Conservation (phyloP, 805 yeast genomes). For the Priceomyces melissophilus region DNA sequence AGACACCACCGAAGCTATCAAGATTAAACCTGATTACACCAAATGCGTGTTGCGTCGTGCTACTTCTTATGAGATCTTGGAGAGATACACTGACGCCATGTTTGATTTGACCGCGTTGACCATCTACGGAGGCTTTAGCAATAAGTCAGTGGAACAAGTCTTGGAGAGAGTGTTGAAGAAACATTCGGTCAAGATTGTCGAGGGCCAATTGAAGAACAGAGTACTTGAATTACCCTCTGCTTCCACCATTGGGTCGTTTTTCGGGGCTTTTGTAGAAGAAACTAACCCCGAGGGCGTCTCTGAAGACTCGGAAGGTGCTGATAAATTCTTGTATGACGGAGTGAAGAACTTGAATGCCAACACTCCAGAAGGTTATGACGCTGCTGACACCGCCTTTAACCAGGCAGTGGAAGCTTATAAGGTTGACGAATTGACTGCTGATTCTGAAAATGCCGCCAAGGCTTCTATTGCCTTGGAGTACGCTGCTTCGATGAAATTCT, state of each 20-base stretch:
- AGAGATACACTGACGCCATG: slow-evolving; percentile 77
- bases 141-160: slow-evolving; percentile 70
- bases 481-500: slow-evolving; percentile 76
- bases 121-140: slow-evolving; percentile 77
- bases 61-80: slow-evolving; percentile 81
- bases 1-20: slow-evolving; percentile 83
- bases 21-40: slow-evolving; percentile 82
- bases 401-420: slow-evolving; percentile 56
- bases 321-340: slow-evolving; percentile 62
- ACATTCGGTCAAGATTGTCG: slow-evolving; percentile 71
- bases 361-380: slow-evolving; percentile 57
- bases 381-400: slow-evolving; percentile 54
- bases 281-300: slow-evolving; percentile 45
- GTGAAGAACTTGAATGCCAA: slow-evolving; percentile 51
- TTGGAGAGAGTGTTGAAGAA: slow-evolving; percentile 84
- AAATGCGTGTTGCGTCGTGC: slow-evolving; percentile 94
- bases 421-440: slow-evolving; percentile 27
- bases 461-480: slow-evolving; percentile 78
- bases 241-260: slow-evolving; percentile 79
- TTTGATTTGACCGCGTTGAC: slow-evolving; percentile 88
- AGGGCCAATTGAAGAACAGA: slow-evolving; percentile 51
- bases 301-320: slow-evolving; percentile 57
- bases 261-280: slow-evolving; percentile 76
- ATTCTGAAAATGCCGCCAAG: slow-evolving; percentile 35
- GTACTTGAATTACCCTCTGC: slow-evolving; percentile 71